These are phyloP conservation scores for Candida anglica DNA, from an alignment of 805 yeast species.

Conservation along the genomic window DNA sequence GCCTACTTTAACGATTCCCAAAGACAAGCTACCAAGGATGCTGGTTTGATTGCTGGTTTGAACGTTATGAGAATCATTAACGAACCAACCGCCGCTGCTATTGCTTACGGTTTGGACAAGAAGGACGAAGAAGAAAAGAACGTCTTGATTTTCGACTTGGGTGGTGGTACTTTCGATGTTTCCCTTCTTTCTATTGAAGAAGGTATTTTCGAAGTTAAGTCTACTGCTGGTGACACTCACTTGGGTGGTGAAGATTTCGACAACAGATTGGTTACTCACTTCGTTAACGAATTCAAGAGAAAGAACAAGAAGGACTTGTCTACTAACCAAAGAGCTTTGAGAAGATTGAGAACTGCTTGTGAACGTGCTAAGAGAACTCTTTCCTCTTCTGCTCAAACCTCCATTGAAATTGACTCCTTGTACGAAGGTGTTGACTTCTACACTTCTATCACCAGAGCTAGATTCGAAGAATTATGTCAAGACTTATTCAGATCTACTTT, in stretches of 20 bases:
- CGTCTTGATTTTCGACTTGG: slow-evolving; percentile 45
- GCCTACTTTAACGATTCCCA: slow-evolving; percentile 93
- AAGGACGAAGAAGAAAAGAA: slow-evolving; percentile 63
- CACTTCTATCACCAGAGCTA: slow-evolving; percentile 94
- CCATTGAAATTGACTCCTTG: slow-evolving; percentile 91
- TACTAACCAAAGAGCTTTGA: slow-evolving; percentile 91
- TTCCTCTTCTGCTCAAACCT: slow-evolving; percentile 92
- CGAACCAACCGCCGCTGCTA: slow-evolving; percentile 57
- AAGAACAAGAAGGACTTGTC: slow-evolving; percentile 95
- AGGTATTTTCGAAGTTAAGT: slow-evolving; percentile 47
- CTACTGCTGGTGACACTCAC: slow-evolving; percentile 49
- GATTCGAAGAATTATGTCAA: slow-evolving; percentile 95
- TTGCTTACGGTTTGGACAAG: slow-evolving; percentile 29
- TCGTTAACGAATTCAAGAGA: slow-evolving; percentile 94
- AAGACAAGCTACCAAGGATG: slow-evolving; percentile 92
- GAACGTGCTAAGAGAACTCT: slow-evolving; percentile 99
- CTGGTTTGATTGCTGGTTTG: slow-evolving; percentile 88
- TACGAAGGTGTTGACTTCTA: slow-evolving; percentile 95
- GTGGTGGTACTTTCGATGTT: slow-evolving; percentile 49
- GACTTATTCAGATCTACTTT: slow-evolving; percentile 90
- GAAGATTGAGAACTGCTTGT: slow-evolving; percentile 98
- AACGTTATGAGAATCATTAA: slow-evolving; percentile 85
- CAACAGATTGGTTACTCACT: slow-evolving; percentile 91
- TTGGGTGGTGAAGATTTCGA: slow-evolving; percentile 98
- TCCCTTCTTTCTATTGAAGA: slow-evolving; percentile 45